phyloP scores from a whole-genome alignment of 2,329 filamentous ascomycete genomes.

The Pseudogymnoascus pannorum region DNA sequence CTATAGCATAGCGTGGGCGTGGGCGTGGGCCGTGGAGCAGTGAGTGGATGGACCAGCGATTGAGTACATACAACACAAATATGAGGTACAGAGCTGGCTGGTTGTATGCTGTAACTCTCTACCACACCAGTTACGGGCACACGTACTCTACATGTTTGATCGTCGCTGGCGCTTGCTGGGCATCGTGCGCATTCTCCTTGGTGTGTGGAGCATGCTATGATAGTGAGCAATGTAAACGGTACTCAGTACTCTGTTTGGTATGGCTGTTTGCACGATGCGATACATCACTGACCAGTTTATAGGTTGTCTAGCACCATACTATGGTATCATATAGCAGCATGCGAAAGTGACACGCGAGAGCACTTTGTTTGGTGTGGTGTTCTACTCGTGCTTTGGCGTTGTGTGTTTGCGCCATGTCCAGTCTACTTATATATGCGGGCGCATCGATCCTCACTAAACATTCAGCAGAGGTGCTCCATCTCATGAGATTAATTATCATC shows the following conservation, averaged over 20 bases:
- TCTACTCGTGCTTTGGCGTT: not conserved
- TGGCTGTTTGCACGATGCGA: not conserved
- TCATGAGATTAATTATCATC: not conserved
- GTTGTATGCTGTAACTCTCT: not conserved
- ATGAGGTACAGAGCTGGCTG: not conserved
- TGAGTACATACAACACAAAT: not conserved
- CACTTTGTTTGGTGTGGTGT: not conserved
- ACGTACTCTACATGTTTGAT: not conserved
- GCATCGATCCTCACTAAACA: not conserved
- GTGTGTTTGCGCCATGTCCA: not conserved
- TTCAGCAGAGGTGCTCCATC: not conserved
- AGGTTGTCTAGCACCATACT: not conserved
- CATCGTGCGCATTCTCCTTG: not conserved
- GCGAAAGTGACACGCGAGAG: not conserved
- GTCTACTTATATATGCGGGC: not conserved
- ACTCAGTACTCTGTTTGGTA: not conserved
- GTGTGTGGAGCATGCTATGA: not conserved
- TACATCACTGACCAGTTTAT: not conserved
- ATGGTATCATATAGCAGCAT: not conserved
- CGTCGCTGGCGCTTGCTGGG: not conserved
- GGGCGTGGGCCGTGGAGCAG: not conserved
- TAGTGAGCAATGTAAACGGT: not conserved
- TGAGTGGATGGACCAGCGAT: not conserved
- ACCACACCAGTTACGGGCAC: not conserved
- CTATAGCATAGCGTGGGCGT: not conserved